Percentiles rank a stretch among this genome's conserved stretches.
These are phyloP conservation scores for Euclidium syriacum DNA, from an alignment of 345 rosid genomes.

Conservation along the genomic window DNA sequence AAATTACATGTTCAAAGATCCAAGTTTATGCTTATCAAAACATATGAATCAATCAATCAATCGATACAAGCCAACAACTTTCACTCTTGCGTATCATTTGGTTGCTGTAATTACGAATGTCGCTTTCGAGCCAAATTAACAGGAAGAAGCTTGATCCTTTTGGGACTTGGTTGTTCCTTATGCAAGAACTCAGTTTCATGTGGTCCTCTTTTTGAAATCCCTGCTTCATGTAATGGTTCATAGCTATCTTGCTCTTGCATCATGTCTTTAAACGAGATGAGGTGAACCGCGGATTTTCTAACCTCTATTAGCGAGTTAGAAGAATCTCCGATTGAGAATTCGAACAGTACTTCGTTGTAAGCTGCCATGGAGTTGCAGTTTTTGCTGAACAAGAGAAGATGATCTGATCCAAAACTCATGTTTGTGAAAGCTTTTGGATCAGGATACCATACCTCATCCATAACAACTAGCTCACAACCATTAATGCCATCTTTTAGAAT, in stretches of 20 bases:
- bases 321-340: conserved; percentile 18
- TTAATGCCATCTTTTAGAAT: neutral
- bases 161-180: conserved; percentile 11
- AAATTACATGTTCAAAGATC: conserved; percentile 14
- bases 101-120: conserved; percentile 1
- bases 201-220: conserved; percentile 3
- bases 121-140: neutral
- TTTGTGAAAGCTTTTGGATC: conserved; percentile 22
- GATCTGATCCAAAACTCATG: conserved; percentile 21
- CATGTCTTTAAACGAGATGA: conserved; percentile 22
- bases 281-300: conserved; percentile 25
- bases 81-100: neutral
- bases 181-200: neutral
- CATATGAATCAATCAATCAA: neutral
- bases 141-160: conserved; percentile 18
- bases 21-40: conserved; percentile 5
- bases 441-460: conserved; percentile 33
- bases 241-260: neutral
- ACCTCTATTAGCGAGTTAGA: conserved; percentile 3
- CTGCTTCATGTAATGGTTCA: neutral
- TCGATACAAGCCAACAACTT: neutral
- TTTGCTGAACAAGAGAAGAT: conserved; percentile 30
- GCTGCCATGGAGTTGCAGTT: conserved; percentile 14
- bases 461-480: conserved; percentile 1
- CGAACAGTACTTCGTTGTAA: conserved; percentile 8